Base-by-base conservation (phyloP, 257 asterid genomes). In the Ilex asprella region DNA sequence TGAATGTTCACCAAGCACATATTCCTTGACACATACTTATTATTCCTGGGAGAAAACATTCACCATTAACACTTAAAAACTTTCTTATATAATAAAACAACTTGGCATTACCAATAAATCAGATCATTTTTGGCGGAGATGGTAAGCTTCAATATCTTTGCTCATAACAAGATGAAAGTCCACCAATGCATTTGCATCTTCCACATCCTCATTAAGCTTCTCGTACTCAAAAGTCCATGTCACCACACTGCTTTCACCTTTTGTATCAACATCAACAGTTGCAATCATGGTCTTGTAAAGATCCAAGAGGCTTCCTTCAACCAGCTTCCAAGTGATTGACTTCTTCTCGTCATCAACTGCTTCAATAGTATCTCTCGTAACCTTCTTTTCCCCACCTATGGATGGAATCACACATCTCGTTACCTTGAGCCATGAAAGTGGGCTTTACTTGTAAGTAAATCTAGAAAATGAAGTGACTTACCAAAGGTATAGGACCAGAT, bases 261-360 rank as follows among this genome's bases (percentile, higher is more conserved):
- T 70, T 14, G 67, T 69, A 41, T 66, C 82, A 0, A 79, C 76
- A 21, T 67, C 76, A n/a, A 44, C 1, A 7, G 69, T 71, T 12
- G 71, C 14, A 5, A 68, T 56, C 58, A 82, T 16, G 16, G 31
- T 16, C 53, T 77, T 72, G 75, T 76, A 82, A 5, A 64, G 12
- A 65, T 79, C 78, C 80, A 79, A 7, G 2, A 76, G 58, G 67
- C 79, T 83, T 43, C 88, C 88, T 65, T 69, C 82, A 6, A 73
- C 58, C 62, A 78, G 60, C 63, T 67, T 76, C 68, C 60, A 71
- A 6, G 66, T 68, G 44, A 76, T 49, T 16, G 81, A 71, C 59
- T 76, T 75, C 15, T 81, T 78, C 57, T 58, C 78, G 27, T 74
- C 83, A 7, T 74, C 81, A 5, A 74, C 55, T 3, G 74, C 79